Evolutionary conservation across 768 basidiomycete genomes (phyloP).

Genomic region (Leccinum incarnatum): DNA sequence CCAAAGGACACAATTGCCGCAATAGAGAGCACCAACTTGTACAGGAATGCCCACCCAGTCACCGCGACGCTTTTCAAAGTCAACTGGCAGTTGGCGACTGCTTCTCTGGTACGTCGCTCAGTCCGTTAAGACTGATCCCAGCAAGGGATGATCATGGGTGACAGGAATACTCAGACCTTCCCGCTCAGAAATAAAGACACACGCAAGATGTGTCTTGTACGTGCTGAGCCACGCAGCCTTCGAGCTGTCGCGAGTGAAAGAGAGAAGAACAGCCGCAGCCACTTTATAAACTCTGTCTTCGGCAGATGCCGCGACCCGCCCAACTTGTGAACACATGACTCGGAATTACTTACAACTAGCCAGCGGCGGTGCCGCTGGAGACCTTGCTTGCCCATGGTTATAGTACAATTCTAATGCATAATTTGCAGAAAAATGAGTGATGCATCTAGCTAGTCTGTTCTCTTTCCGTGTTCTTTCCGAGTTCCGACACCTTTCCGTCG

Average conservation of each 20-base stretch:
- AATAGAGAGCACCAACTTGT: slow-evolving; percentile 19
- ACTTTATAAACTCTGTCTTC: background rate
- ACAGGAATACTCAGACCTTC: slow-evolving; percentile 33
- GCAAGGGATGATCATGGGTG: slow-evolving; percentile 30
- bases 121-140: slow-evolving; percentile 25
- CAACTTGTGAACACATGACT: too few relatives aligned
- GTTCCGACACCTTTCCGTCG: too few relatives aligned
- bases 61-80: slow-evolving; percentile 29
- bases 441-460: too few relatives aligned
- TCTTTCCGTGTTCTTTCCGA: too few relatives aligned
- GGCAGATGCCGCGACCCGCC: too few relatives aligned
- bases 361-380: too few relatives aligned
- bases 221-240: slow-evolving; percentile 31
- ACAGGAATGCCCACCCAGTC: slow-evolving; percentile 20
- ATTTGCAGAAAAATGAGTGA: too few relatives aligned
- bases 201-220: slow-evolving; percentile 15
- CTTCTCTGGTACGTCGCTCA: slow-evolving; percentile 31
- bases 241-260: slow-evolving; percentile 20
- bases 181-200: slow-evolving; percentile 29
- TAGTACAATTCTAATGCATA: too few relatives aligned
- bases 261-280: background rate
- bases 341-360: too few relatives aligned
- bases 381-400: too few relatives aligned
- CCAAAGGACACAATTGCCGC: slow-evolving; percentile 15
- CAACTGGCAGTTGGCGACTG: slow-evolving; percentile 14